A percentile compares a stretch with the other conserved stretches of the same genome.
These are phyloP conservation scores for Oxytropis ochrocephala DNA, from an alignment of 306 rosid genomes.

Conservation along the genomic window DNA sequence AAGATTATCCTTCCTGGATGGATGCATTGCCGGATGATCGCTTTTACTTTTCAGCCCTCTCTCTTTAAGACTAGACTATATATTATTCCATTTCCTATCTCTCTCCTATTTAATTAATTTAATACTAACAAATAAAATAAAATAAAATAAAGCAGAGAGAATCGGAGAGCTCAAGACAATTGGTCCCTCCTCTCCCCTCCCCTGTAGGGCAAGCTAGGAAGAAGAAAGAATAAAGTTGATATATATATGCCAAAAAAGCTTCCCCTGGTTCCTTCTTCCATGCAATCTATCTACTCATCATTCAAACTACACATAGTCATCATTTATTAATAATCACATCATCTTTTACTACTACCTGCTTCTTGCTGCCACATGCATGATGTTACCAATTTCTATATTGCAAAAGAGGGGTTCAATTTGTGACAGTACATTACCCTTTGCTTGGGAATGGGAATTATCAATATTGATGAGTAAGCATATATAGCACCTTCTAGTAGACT, in stretches of 20 bases:
- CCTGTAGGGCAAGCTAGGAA: constrained; percentile 55
- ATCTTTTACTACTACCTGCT: constrained; percentile 48
- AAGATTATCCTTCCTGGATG: constrained; percentile 28
- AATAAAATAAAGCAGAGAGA: constrained; percentile 35
- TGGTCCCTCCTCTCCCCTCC: constrained; percentile 58
- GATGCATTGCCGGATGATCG: too few species aligned
- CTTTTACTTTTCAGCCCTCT: constrained; percentile 68
- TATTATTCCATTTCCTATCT: constrained; percentile 41
- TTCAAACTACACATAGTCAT: constrained; percentile 56
- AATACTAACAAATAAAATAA: too few species aligned
- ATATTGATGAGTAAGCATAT: not conserved
- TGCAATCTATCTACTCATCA: constrained; percentile 62
- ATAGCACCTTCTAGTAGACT: constrained; percentile 7
- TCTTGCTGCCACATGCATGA: constrained; percentile 56
- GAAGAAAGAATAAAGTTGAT: constrained; percentile 72
- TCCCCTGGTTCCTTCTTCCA: constrained; percentile 52
- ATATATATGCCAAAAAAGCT: constrained; percentile 48
- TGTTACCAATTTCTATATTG: constrained; percentile 31
- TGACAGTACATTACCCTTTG: constrained; percentile 8
- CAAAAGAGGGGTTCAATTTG: not conserved
- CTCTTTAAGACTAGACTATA: constrained; percentile 77
- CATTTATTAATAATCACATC: constrained; percentile 81
- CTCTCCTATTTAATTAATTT: too few species aligned
- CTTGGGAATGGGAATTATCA: constrained; percentile 21
- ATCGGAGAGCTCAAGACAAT: constrained; percentile 26